Evolutionary conservation across 2,329 filamentous ascomycete species (phyloP), one percentile per base, ranked within the genome.

Genomic region (Teratosphaeria destructans): DNA sequence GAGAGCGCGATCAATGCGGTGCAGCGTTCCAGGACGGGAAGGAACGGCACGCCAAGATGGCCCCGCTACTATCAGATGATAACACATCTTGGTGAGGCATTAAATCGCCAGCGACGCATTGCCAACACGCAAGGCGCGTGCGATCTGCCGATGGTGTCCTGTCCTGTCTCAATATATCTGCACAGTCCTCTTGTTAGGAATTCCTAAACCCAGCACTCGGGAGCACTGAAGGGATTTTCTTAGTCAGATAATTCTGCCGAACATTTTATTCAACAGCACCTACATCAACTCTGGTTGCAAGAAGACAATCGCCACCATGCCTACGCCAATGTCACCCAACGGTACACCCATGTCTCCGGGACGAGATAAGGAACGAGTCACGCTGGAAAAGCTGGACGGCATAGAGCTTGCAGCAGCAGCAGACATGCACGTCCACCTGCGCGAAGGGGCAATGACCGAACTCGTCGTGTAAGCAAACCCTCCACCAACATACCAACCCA

Each of bases 391-490:
- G 58, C 61, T 78, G 56, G 69, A 75, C 34, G 76, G 77, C 61
- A 64, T 77, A 49, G 76, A 78, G 65, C 68, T 80, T 52, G 74
- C 76, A 3, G 77, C 77, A n/a, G 75, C 77, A 27, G 78, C 78
- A 57, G 78, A 80, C 57, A 77, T 79, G 60, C 78, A 75, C 58
- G 79, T 82, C 54, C 80, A 82, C 66, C 69, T 82, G 55, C 74
- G 80, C 35, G 78, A 81, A 70, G 77, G 77, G 16, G 74, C 76
- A 34, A 81, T 81, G 79, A 76, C 77, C 62, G 75, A 78, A 68
- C 70, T 78, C 1, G 78, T 82, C 3, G 66, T 67, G 70, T 72
- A 66, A 52, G 35, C n/a, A 47, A 12, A 29, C 32, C 19, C 23
- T 0, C 32, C 16, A 32, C 2, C 7, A 58, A 55, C 37, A 2